Percentiles rank a stretch among this genome's conserved stretches.
These are phyloP conservation scores for Neurospora sp. DNA, from an alignment of 495 filamentous ascomycete species.

Conservation along the genomic window DNA sequence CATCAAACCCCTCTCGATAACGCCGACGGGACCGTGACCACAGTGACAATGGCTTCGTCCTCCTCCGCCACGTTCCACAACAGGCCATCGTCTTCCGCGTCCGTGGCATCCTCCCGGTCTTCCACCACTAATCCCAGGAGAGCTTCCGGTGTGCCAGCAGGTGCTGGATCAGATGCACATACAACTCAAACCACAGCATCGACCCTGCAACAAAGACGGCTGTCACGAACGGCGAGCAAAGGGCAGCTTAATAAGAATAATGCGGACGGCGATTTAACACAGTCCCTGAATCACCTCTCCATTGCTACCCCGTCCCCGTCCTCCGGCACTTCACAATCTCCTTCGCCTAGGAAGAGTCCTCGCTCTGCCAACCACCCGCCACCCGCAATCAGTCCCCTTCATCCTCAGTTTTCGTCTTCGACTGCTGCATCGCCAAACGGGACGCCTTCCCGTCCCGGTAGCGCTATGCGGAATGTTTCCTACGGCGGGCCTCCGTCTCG, in stretches of 20 bases:
- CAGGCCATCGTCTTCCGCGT: not conserved
- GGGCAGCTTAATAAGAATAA: not conserved
- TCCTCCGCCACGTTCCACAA: not conserved
- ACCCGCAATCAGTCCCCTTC: constrained; percentile 7
- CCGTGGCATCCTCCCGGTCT: not conserved
- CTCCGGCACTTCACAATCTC: constrained; percentile 11
- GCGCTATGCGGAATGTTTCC: constrained; percentile 38
- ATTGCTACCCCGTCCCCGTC: constrained; percentile 25
- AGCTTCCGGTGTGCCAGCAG: not conserved
- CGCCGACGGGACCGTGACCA: not conserved
- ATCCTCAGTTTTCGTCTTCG: not conserved
- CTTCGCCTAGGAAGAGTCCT: constrained; percentile 10
- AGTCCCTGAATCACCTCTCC: constrained; percentile 32
- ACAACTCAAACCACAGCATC: not conserved
- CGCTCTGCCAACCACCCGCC: constrained; percentile 12
- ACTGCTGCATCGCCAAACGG: constrained; percentile 21
- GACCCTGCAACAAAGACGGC: constrained; percentile 7
- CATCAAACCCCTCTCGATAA: not conserved
- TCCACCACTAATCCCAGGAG: not conserved
- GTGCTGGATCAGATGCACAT: not conserved
- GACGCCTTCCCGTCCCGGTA: constrained; percentile 23
- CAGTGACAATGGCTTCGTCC: not conserved
- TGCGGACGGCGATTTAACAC: constrained; percentile 24
- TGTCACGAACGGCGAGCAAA: not conserved
- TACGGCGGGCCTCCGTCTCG: constrained; percentile 35